Conservation (phyloP, 495 filamentous ascomycete species). For the Hyaloscypha bicolor region DNA sequence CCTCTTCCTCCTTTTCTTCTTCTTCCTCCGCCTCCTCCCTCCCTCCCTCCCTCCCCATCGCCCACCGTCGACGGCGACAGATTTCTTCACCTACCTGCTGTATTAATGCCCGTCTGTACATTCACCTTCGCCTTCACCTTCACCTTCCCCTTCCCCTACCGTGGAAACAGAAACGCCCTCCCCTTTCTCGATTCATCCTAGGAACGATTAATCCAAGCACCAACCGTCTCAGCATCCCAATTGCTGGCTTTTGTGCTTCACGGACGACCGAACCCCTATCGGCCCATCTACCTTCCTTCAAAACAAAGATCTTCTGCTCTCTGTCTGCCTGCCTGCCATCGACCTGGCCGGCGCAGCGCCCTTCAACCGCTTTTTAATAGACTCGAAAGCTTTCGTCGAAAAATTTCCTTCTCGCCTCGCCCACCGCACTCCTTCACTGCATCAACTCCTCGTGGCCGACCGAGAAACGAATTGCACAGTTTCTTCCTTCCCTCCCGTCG, state of each 20-base stretch:
- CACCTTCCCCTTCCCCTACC: neutral
- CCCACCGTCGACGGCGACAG: slow-evolving; percentile 1
- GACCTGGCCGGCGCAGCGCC: slow-evolving; percentile 16
- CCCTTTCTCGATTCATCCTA: slow-evolving; percentile 17
- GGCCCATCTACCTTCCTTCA: slow-evolving; percentile 28
- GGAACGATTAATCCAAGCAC: slow-evolving; percentile 31
- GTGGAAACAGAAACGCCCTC: neutral
- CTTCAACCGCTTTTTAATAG: slow-evolving; percentile 25
- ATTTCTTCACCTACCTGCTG: slow-evolving; percentile 43
- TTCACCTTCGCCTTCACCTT: slow-evolving; percentile 16
- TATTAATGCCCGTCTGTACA: slow-evolving; percentile 62
- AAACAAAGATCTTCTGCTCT: slow-evolving; percentile 12
- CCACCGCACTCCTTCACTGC: slow-evolving; percentile 11
- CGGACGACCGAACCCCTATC: slow-evolving; percentile 33
- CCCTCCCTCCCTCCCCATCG: slow-evolving; percentile 3
- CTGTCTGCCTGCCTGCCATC: slow-evolving; percentile 15
- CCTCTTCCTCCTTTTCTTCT: slow-evolving; percentile 23
- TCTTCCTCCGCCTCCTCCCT: slow-evolving; percentile 26
- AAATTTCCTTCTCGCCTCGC: slow-evolving; percentile 6
- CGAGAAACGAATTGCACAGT: neutral
- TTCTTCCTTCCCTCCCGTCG: slow-evolving; percentile 2
- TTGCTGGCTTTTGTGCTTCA: slow-evolving; percentile 25
- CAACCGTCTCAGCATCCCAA: slow-evolving; percentile 22
- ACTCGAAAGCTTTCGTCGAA: slow-evolving; percentile 18
- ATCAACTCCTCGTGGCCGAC: slow-evolving; percentile 5